Percentiles rank a stretch among this genome's conserved stretches.
Conservation (phyloP, 129 eudicot species). For the Centrapalus pauciflorus region DNA sequence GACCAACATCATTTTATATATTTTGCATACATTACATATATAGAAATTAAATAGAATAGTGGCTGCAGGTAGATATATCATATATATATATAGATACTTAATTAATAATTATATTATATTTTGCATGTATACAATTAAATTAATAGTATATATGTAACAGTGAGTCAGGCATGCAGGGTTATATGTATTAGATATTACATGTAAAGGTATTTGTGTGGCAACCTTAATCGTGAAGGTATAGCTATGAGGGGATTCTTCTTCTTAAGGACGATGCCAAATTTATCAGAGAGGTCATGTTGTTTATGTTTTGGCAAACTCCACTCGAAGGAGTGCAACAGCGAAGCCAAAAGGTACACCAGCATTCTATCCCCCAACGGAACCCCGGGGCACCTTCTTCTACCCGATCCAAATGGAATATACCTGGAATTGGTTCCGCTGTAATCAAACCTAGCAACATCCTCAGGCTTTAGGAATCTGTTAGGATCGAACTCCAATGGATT, state of each 20-base stretch:
- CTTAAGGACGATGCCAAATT: neutral
- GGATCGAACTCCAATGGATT: neutral
- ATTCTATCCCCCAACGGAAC: neutral
- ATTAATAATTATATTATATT: too few relatives aligned
- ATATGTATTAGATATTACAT: too few relatives aligned
- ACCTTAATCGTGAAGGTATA: neutral
- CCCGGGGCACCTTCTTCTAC: neutral
- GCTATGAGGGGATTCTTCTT: neutral
- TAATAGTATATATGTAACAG: too few relatives aligned
- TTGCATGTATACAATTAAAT: too few relatives aligned
- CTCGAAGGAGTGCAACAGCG: neutral
- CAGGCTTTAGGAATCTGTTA: neutral
- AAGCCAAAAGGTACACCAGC: neutral
- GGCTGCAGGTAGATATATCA: too few relatives aligned
- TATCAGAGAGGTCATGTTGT: neutral
- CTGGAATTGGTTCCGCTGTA: neutral
- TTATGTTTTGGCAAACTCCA: neutral
- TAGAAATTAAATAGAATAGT: too few relatives aligned
- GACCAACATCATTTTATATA: too few relatives aligned
- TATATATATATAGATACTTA: too few relatives aligned
- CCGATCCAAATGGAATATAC: neutral
- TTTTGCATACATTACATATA: too few relatives aligned
- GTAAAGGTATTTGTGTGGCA: neutral
- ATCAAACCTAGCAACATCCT: neutral
- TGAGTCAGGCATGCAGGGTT: too few relatives aligned